A percentile compares a stretch with the other conserved stretches of the same genome.
phyloP scores from a whole-genome alignment of 768 basidiomycete genomes.

The Lyophyllum shimeji region DNA sequence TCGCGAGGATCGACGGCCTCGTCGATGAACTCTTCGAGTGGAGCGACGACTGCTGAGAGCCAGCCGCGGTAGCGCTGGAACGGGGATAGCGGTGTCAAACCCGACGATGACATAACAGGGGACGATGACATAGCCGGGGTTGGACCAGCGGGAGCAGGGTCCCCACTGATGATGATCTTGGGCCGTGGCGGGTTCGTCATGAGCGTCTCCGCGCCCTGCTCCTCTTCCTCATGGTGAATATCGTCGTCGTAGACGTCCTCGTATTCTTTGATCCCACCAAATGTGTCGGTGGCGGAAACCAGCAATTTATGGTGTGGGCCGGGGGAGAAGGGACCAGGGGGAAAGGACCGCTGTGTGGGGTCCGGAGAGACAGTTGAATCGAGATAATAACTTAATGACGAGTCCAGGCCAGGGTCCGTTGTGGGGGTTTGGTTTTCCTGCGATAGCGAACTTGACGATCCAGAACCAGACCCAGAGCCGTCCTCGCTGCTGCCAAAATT shows the following conservation, averaged over 20 bases:
- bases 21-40: constrained; percentile 64
- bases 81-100: constrained; percentile 40
- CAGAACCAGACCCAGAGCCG: constrained; percentile 34
- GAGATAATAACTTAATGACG: constrained; percentile 36
- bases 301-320: constrained; percentile 21
- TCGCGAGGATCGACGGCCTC: constrained; percentile 59
- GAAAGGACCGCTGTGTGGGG: constrained; percentile 22
- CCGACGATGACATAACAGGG: constrained; percentile 33
- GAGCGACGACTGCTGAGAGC: constrained; percentile 59
- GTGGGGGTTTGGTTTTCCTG: constrained; percentile 42
- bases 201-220: constrained; percentile 12
- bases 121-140: constrained; percentile 32
- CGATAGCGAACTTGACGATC: constrained; percentile 39
- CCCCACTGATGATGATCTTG: constrained; percentile 36
- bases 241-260: constrained; percentile 24
- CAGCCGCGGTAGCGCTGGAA: constrained; percentile 58
- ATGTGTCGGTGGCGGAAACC: constrained; percentile 34
- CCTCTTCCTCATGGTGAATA: constrained; percentile 24
- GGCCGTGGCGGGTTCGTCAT: constrained; percentile 25
- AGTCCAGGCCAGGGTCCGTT: constrained; percentile 29
- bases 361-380: constrained; percentile 29
- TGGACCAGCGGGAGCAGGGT: constrained; percentile 22
- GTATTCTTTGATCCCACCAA: constrained; percentile 30
- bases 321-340: constrained; percentile 13
- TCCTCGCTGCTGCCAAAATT: constrained; percentile 46